phyloP scores from a whole-genome alignment of 768 basidiomycete genomes.

The Hortiboletus campestris region DNA sequence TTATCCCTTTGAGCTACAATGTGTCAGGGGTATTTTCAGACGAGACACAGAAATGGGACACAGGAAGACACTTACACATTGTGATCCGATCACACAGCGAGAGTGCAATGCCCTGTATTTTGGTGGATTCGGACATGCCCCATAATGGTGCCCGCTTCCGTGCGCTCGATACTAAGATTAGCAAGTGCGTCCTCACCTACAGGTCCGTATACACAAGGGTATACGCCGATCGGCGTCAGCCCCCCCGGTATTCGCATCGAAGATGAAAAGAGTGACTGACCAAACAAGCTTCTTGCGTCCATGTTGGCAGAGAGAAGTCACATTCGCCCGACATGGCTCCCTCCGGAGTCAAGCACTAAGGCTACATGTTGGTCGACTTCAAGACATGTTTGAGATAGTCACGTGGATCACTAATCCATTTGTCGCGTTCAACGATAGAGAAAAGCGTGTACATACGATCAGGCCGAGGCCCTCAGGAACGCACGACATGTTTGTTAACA shows the following conservation, averaged over 20 bases:
- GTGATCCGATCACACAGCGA: constrained; percentile 90
- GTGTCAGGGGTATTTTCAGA: neutral
- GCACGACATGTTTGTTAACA: constrained; percentile 78
- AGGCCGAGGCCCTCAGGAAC: constrained; percentile 37
- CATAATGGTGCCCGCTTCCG: constrained; percentile 74
- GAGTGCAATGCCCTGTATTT: constrained; percentile 96
- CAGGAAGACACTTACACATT: constrained; percentile 39
- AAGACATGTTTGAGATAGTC: constrained; percentile 93
- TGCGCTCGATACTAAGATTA: constrained; percentile 89
- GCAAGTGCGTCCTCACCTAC: constrained; percentile 94
- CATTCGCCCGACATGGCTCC: constrained; percentile 89
- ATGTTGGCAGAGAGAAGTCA: constrained; percentile 96
- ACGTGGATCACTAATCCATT: constrained; percentile 65
- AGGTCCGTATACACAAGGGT: neutral
- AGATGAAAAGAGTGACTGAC: constrained; percentile 41
- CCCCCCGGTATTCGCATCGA: neutral
- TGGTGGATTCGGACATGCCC: constrained; percentile 96
- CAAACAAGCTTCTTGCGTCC: constrained; percentile 93
- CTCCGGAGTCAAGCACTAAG: constrained; percentile 89
- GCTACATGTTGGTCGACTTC: constrained; percentile 98
- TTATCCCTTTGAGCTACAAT: constrained; percentile 41
- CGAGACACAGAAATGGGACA: neutral
- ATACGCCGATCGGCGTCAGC: neutral
- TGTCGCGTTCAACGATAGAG: neutral
- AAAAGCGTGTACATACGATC: neutral